Conservation (phyloP, 495 filamentous ascomycete genomes). For the Parathielavia appendiculata region DNA sequence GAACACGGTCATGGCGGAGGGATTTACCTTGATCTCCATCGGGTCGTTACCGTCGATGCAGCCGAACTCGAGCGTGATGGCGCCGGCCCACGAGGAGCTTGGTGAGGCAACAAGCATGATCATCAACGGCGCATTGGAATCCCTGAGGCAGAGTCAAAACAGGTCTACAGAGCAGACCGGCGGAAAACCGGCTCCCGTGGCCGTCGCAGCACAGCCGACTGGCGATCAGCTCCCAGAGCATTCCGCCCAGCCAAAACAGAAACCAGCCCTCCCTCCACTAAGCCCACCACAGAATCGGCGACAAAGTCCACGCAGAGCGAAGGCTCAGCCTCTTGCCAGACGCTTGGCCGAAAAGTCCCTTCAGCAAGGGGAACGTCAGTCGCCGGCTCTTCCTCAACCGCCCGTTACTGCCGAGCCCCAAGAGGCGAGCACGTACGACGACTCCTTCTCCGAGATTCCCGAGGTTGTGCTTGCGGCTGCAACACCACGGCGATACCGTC, state of each 20-base stretch:
- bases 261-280: constrained; percentile 14
- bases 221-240: not conserved
- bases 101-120: constrained; percentile 43
- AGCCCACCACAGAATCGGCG: constrained; percentile 11
- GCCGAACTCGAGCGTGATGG: constrained; percentile 32
- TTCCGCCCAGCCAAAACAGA: not conserved
- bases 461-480: constrained; percentile 43
- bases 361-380: constrained; percentile 11
- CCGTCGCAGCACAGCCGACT: constrained; percentile 7
- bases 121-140: constrained; percentile 41
- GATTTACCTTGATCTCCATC: constrained; percentile 48
- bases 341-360: constrained; percentile 25
- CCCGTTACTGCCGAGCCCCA: constrained; percentile 13
- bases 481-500: constrained; percentile 37
- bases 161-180: not conserved
- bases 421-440: constrained; percentile 39
- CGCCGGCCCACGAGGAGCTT: constrained; percentile 35
- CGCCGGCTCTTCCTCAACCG: constrained; percentile 3
- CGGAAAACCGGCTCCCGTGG: constrained; percentile 6
- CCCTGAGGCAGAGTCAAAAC: constrained; percentile 35
- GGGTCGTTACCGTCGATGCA: constrained; percentile 42
- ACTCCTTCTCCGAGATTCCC: constrained; percentile 51
- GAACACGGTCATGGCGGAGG: constrained; percentile 43
- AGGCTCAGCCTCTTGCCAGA: constrained; percentile 21
- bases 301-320: constrained; percentile 23